Conservation (phyloP, 306 rosid genomes). For the Nissolia schottii region DNA sequence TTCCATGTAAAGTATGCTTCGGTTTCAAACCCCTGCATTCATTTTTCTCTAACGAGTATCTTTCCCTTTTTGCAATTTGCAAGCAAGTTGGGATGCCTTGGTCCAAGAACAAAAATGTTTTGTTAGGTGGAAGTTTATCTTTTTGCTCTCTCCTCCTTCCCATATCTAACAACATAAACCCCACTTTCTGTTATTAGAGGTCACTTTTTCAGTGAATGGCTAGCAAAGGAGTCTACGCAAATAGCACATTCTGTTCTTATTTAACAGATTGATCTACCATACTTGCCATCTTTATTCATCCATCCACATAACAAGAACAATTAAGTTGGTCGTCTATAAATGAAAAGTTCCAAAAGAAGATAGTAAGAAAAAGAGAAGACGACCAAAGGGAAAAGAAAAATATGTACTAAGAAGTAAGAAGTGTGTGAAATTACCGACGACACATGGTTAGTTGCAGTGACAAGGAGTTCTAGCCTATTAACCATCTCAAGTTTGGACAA, state of each 20-base stretch:
- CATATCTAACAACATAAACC: background rate
- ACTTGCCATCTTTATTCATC: background rate
- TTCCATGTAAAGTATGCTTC: constrained; percentile 18
- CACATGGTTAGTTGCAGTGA: too few relatives aligned
- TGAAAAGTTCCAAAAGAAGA: constrained; percentile 1
- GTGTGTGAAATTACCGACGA: constrained; percentile 4
- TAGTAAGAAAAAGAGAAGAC: background rate
- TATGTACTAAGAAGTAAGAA: background rate
- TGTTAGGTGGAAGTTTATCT: background rate
- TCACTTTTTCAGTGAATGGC: background rate
- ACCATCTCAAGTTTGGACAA: too few relatives aligned
- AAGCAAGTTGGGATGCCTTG: constrained; percentile 30
- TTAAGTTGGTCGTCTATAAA: too few relatives aligned
- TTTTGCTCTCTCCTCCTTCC: background rate
- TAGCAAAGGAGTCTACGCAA: background rate
- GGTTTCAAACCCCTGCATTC: constrained; percentile 24
- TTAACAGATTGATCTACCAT: background rate
- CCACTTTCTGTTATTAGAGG: constrained; percentile 4
- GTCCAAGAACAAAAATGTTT: constrained; percentile 31
- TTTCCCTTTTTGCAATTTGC: constrained; percentile 20
- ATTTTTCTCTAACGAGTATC: constrained; percentile 9
- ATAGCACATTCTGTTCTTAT: background rate
- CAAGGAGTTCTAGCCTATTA: too few relatives aligned
- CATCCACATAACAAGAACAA: background rate
- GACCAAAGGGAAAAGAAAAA: background rate